phyloP scores from a whole-genome alignment of 1,284 basidiomycete genomes.

The Melampsora allii-populina region DNA sequence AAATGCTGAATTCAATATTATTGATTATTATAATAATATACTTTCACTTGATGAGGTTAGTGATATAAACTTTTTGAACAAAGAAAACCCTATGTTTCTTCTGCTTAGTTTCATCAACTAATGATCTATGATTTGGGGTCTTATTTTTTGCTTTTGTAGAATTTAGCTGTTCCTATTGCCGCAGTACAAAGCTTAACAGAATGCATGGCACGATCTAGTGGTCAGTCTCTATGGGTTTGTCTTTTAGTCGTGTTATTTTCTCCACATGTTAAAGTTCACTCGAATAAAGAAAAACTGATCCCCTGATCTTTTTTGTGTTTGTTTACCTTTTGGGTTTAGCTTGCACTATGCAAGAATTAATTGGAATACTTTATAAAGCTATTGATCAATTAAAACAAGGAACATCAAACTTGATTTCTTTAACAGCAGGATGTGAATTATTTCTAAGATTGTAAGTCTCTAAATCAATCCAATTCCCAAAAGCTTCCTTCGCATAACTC shows the following conservation, averaged over 20 bases:
- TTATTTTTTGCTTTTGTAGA: background rate
- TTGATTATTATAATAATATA: constrained; percentile 5
- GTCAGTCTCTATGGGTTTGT: constrained; percentile 14
- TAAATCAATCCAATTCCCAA: constrained; percentile 66
- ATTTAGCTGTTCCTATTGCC: constrained; percentile 34
- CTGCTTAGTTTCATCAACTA: background rate
- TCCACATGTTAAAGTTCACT: background rate
- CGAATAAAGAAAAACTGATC: background rate
- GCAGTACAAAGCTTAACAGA: constrained; percentile 32
- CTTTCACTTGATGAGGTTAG: constrained; percentile 8
- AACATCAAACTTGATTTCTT: constrained; percentile 73
- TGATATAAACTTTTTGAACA: background rate
- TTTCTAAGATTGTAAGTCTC: constrained; percentile 83
- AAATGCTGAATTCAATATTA: background rate
- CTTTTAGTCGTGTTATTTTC: background rate
- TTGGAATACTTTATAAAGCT: constrained; percentile 72
- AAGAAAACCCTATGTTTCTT: background rate
- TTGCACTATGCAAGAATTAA: constrained; percentile 85
- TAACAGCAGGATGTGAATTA: constrained; percentile 83
- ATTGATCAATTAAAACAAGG: constrained; percentile 64
- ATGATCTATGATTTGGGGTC: background rate
- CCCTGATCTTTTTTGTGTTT: background rate
- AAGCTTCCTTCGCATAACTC: constrained; percentile 1
- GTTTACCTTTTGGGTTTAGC: constrained; percentile 55
- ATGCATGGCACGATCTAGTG: constrained; percentile 26